Evolutionary conservation across 2,329 filamentous ascomycete genomes (phyloP).

Genomic region (Penicillium sp.): DNA sequence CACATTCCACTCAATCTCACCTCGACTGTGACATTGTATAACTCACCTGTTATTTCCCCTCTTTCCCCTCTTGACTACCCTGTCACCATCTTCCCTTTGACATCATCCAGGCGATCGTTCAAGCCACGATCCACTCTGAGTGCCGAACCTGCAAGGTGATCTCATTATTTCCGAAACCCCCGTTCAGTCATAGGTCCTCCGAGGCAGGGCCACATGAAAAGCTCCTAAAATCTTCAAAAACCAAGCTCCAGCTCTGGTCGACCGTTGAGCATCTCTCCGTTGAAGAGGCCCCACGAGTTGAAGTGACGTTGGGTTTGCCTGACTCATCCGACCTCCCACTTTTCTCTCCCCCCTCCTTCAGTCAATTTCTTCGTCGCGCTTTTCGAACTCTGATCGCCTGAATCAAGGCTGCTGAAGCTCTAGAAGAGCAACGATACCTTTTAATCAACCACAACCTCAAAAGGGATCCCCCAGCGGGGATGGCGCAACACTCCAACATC

Average conservation of each 20-base stretch:
- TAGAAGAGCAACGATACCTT: not conserved
- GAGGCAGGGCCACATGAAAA: not conserved
- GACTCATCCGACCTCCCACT: constrained; percentile 23
- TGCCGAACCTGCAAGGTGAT: constrained; percentile 3
- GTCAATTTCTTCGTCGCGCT: not conserved
- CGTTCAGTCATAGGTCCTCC: not conserved
- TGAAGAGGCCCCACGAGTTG: not conserved
- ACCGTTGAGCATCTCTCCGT: too few relatives aligned
- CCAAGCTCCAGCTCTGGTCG: not conserved
- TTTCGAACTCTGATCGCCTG: constrained; percentile 4
- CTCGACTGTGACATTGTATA: not conserved
- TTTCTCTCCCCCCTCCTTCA: constrained; percentile 14
- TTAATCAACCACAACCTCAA: not conserved
- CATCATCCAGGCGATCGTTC: constrained; percentile 10
- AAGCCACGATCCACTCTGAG: constrained; percentile 9
- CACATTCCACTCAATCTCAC: not conserved
- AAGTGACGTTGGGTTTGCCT: constrained; percentile 18
- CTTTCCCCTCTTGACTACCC: not conserved
- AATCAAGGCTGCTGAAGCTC: constrained; percentile 16
- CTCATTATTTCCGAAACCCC: constrained; percentile 4
- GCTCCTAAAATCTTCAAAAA: not conserved
- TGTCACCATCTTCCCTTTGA: not conserved
- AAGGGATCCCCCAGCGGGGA: constrained; percentile 25
- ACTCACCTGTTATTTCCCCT: not conserved
- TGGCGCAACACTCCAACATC: constrained; percentile 51